phyloP scores from a whole-genome alignment of 192 early-diverging fungal genomes.

The Globomyces pollinis-pini region DNA sequence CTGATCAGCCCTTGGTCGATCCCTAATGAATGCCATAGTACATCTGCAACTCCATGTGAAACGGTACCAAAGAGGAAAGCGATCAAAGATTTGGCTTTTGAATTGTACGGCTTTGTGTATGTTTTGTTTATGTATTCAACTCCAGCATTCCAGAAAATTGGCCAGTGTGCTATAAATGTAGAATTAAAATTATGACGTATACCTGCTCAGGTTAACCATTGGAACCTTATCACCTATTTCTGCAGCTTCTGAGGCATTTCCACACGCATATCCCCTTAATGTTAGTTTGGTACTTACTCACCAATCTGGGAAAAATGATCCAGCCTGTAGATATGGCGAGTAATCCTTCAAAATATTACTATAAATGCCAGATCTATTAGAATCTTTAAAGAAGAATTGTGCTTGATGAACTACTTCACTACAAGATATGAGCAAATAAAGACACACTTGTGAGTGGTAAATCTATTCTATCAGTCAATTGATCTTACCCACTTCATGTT shows the following conservation, averaged over 20 bases:
- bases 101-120: slow-evolving; percentile 48
- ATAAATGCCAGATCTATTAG: neutral
- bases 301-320: slow-evolving; percentile 62
- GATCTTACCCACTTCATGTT: too few relatives aligned
- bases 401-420: slow-evolving; percentile 5
- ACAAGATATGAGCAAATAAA: too few relatives aligned
- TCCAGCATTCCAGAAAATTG: slow-evolving; percentile 49
- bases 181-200: too few relatives aligned
- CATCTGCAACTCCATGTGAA: slow-evolving; percentile 64
- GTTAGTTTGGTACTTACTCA: slow-evolving; percentile 9
- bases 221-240: slow-evolving; percentile 35
- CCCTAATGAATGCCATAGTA: slow-evolving; percentile 58
- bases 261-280: slow-evolving; percentile 51
- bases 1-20: slow-evolving; percentile 50
- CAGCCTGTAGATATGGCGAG: slow-evolving; percentile 26
- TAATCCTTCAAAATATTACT: neutral
- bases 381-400: neutral
- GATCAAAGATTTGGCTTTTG: slow-evolving; percentile 41
- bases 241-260: slow-evolving; percentile 30
- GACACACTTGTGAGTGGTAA: too few relatives aligned
- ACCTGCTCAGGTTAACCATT: neutral
- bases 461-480: too few relatives aligned
- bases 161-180: slow-evolving; percentile 54
- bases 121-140: slow-evolving; percentile 47
- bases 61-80: slow-evolving; percentile 58